phyloP scores from a whole-genome alignment of 129 eudicot genomes.

The Lactuca sativa region DNA sequence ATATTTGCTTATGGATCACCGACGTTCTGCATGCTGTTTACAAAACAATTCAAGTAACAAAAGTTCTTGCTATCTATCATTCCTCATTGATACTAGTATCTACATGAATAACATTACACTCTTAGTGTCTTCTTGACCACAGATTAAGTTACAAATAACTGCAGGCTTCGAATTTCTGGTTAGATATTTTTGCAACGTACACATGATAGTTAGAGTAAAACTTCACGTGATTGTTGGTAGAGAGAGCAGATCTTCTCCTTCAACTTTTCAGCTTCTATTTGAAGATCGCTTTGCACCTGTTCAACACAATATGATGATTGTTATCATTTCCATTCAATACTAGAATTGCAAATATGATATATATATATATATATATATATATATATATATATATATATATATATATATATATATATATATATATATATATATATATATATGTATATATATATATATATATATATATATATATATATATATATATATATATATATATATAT shows the following conservation, averaged over 20 bases:
- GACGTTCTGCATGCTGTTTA: background rate
- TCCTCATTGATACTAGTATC: background rate
- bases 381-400: background rate
- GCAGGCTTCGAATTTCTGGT: background rate
- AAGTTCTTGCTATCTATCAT: background rate
- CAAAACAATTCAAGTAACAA: background rate
- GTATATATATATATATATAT: background rate
- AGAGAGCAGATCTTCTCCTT: slow-evolving; percentile 30
- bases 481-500: background rate
- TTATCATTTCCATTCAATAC: background rate
- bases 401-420: background rate
- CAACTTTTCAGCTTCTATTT: slow-evolving; percentile 31
- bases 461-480: background rate
- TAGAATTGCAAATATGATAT: background rate
- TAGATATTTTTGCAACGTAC: background rate
- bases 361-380: background rate
- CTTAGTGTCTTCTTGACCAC: background rate
- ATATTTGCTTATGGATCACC: too few relatives aligned
- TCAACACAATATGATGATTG: background rate
- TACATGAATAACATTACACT: background rate
- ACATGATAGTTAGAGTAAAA: background rate
- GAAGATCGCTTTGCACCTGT: slow-evolving; percentile 35
- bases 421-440: background rate
- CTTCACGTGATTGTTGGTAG: background rate
- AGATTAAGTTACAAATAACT: background rate